Percentiles rank a stretch among this genome's conserved stretches.
Evolutionary conservation across 1,284 basidiomycete genomes (phyloP).

Genomic region (Fomitopsis palustris): DNA sequence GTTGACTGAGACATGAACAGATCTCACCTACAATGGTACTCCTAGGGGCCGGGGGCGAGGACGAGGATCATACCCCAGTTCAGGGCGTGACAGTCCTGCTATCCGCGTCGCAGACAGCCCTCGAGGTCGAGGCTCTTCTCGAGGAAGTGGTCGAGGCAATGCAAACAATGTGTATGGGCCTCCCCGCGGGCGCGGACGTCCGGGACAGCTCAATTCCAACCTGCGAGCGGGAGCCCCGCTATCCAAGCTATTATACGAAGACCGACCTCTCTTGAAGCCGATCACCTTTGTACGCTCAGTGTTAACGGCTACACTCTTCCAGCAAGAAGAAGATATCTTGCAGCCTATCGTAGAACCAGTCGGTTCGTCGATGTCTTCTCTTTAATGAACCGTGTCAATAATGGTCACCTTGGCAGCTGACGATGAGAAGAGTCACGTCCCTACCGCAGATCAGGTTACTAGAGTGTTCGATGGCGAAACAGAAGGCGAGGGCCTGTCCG

Average conservation of each 20-base stretch:
- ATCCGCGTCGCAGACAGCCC: conserved; percentile 10
- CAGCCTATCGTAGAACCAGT: conserved; percentile 49
- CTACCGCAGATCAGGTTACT: conserved; percentile 60
- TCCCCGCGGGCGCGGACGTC: conserved; percentile 23
- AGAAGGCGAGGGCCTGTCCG: conserved; percentile 17
- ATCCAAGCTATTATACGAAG: conserved; percentile 50
- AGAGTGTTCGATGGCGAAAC: conserved; percentile 48
- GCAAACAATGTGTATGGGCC: not conserved
- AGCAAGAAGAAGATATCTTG: conserved; percentile 64
- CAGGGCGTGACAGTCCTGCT: conserved; percentile 10
- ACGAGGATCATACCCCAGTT: not conserved
- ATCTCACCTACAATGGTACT: not conserved
- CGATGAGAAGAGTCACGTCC: conserved; percentile 50
- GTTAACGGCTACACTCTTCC: conserved; percentile 54
- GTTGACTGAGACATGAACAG: not conserved
- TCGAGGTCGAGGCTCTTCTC: conserved; percentile 14
- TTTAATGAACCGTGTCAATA: too few relatives aligned
- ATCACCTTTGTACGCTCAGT: conserved; percentile 65
- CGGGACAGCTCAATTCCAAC: conserved; percentile 18
- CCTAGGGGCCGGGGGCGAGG: conserved; percentile 15
- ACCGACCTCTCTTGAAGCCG: conserved; percentile 59
- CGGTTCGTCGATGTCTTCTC: conserved; percentile 42
- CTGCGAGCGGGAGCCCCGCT: conserved; percentile 40
- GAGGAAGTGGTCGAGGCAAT: conserved; percentile 23
- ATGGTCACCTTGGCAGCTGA: conserved; percentile 40